These are phyloP conservation scores for Phytophthora foliorum DNA, from an alignment of 352 stramenopile genomes.

Conservation along the genomic window DNA sequence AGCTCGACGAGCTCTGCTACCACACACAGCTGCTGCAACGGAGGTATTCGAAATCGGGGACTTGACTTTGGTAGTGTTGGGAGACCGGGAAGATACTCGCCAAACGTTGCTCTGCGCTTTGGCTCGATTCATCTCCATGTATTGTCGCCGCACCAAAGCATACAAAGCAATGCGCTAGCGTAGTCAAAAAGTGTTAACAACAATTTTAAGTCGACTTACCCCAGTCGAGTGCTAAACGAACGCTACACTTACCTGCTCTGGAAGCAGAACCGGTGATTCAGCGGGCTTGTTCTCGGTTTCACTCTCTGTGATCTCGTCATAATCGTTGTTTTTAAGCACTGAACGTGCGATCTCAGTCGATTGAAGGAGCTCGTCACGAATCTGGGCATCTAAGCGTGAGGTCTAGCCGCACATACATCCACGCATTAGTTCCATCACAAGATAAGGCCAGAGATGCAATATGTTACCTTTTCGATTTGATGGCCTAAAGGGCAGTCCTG, in stretches of 20 bases:
- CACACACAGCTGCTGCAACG: constrained; percentile 20
- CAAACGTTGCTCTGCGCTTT: constrained; percentile 22
- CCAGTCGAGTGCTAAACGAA: neutral
- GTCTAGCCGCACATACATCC: constrained; percentile 14
- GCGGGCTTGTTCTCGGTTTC: constrained; percentile 11
- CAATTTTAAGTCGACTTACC: too few relatives aligned
- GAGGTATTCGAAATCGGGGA: constrained; percentile 14
- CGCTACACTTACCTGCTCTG: constrained; percentile 23
- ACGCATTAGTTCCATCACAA: neutral
- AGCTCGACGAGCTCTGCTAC: constrained; percentile 19
- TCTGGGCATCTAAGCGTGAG: constrained; percentile 46
- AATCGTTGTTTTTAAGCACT: neutral
- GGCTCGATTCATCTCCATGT: constrained; percentile 67
- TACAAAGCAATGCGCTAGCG: constrained; percentile 59
- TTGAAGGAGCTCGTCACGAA: constrained; percentile 51
- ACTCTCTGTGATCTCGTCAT: neutral
- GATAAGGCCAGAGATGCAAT: neutral
- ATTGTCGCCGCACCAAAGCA: constrained; percentile 59
- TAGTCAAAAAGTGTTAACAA: constrained; percentile 2
- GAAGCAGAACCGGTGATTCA: constrained; percentile 22
- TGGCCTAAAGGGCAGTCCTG: constrained; percentile 38
- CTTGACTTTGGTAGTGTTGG: constrained; percentile 8
- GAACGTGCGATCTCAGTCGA: constrained; percentile 24
- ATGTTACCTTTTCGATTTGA: constrained; percentile 53
- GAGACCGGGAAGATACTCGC: constrained; percentile 2